Evolutionary conservation across 129 eudicot species (phyloP).

Genomic region (Arctium lappa): DNA sequence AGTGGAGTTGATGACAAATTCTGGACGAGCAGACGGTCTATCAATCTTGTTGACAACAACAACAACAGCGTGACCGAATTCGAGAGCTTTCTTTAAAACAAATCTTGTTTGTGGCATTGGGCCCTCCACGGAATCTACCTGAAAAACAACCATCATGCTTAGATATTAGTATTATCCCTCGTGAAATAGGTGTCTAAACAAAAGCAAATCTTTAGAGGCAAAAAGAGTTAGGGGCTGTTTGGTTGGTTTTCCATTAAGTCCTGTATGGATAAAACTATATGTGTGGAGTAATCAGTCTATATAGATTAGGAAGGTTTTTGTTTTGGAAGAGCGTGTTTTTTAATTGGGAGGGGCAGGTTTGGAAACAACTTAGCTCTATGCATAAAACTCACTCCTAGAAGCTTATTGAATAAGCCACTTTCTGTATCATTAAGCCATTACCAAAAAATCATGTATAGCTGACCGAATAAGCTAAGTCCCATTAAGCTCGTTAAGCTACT

Average conservation of each 20-base stretch:
- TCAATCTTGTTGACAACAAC: constrained; percentile 93
- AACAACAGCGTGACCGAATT: constrained; percentile 96
- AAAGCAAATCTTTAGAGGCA: neutral
- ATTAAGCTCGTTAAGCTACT: too few species aligned
- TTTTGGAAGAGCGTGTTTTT: too few species aligned
- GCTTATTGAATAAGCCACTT: too few species aligned
- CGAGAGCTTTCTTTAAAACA: constrained; percentile 95
- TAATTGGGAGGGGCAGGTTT: too few species aligned
- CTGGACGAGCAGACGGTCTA: constrained; percentile 98
- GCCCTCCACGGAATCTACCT: constrained; percentile 99
- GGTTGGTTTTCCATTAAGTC: neutral
- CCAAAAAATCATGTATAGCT: too few species aligned
- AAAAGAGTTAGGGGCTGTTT: neutral
- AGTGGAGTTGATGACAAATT: constrained; percentile 88
- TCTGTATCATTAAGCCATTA: too few species aligned
- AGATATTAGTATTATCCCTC: constrained; percentile 4
- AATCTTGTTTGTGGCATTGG: constrained; percentile 99
- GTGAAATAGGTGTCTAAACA: neutral
- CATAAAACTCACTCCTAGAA: too few species aligned
- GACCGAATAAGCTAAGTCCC: too few species aligned
- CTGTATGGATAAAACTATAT: too few species aligned
- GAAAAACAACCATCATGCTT: constrained; percentile 20
- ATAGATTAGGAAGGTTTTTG: too few species aligned
- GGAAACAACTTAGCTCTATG: too few species aligned
- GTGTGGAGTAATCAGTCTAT: too few species aligned